phyloP scores from a whole-genome alignment of 2,329 filamentous ascomycete species.

The Colletotrichum echinochloae region DNA sequence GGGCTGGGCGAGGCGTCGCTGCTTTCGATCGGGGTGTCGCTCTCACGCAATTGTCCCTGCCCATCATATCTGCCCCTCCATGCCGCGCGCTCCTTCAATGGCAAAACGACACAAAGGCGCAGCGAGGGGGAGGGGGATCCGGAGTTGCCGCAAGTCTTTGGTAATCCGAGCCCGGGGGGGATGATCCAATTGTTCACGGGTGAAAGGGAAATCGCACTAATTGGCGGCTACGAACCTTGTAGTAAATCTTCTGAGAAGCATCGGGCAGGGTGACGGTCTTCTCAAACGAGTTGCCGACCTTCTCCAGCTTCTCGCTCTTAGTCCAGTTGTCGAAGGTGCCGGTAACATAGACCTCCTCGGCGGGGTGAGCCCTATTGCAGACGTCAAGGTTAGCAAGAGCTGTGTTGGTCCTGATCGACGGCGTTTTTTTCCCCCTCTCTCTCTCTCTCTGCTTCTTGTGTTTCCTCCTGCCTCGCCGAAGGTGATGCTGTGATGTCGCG shows the following conservation, averaged over 20 bases:
- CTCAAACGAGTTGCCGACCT: slow-evolving; percentile 78
- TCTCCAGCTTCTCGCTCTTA: slow-evolving; percentile 86
- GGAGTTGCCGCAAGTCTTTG: slow-evolving; percentile 29
- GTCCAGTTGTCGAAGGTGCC: slow-evolving; percentile 96
- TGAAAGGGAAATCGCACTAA: slow-evolving; percentile 29
- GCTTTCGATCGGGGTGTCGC: slow-evolving; percentile 29
- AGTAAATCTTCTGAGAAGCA: slow-evolving; percentile 80
- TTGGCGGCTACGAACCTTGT: slow-evolving; percentile 79
- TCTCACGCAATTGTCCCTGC: slow-evolving; percentile 1
- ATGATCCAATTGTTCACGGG: slow-evolving; percentile 29
- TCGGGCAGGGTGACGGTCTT: slow-evolving; percentile 82
- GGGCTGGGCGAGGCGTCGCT: slow-evolving; percentile 36
- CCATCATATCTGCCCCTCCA: slow-evolving; percentile 17
- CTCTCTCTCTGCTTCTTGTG: no score
- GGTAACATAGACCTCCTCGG: slow-evolving; percentile 91
- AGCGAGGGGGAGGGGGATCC: slow-evolving; percentile 4
- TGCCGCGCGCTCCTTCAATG: background rate
- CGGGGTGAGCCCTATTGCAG: slow-evolving; percentile 80
- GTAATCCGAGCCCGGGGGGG: slow-evolving; percentile 7
- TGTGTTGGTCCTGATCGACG: background rate
- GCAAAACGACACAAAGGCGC: slow-evolving; percentile 8
- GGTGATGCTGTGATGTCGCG: slow-evolving; percentile 15
- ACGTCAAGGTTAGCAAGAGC: slow-evolving; percentile 30
- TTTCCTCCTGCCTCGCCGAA: background rate
- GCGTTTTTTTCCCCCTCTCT: background rate